Percentiles rank a stretch among this genome's conserved stretches.
Conservation (phyloP, 495 filamentous ascomycete genomes). For the Penicillium longicatenatum region DNA sequence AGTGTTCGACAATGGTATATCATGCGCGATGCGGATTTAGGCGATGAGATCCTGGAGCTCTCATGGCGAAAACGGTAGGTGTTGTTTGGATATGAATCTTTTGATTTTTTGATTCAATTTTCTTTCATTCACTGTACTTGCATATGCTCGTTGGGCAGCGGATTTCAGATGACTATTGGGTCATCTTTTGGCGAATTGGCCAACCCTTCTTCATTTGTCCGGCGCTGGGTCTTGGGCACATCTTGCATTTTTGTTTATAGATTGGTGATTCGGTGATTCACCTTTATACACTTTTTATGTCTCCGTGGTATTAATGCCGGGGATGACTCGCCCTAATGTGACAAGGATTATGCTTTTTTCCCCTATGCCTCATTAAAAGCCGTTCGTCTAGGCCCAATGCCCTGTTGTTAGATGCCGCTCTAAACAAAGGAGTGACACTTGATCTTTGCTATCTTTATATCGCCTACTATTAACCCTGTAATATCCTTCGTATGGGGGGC, state of each 20-base stretch:
- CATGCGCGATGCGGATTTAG: slow-evolving; percentile 33
- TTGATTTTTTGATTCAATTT: no score
- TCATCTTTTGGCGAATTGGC: neutral
- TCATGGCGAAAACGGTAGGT: slow-evolving; percentile 39
- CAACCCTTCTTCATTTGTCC: slow-evolving; percentile 7
- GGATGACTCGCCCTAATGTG: slow-evolving; percentile 5
- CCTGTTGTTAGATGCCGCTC: no score
- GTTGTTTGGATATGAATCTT: slow-evolving; percentile 1
- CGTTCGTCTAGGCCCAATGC: no score
- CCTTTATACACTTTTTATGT: slow-evolving; percentile 13
- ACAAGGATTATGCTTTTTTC: slow-evolving; percentile 8
- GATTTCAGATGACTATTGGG: neutral
- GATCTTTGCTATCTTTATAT: no score
- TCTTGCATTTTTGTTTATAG: slow-evolving; percentile 32
- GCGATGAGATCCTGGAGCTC: slow-evolving; percentile 44
- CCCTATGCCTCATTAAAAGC: no score
- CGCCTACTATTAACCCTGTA: no score
- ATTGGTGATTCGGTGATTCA: slow-evolving; percentile 30
- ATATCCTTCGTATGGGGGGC: no score
- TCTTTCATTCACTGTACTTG: slow-evolving; percentile 13
- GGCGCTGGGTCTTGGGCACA: slow-evolving; percentile 27
- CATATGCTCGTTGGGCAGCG: slow-evolving; percentile 3
- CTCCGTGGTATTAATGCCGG: slow-evolving; percentile 23
- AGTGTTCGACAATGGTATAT: slow-evolving; percentile 46
- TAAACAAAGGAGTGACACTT: no score